Evolutionary conservation across 768 basidiomycete species (phyloP).

Genomic region (Pholiota molesta): DNA sequence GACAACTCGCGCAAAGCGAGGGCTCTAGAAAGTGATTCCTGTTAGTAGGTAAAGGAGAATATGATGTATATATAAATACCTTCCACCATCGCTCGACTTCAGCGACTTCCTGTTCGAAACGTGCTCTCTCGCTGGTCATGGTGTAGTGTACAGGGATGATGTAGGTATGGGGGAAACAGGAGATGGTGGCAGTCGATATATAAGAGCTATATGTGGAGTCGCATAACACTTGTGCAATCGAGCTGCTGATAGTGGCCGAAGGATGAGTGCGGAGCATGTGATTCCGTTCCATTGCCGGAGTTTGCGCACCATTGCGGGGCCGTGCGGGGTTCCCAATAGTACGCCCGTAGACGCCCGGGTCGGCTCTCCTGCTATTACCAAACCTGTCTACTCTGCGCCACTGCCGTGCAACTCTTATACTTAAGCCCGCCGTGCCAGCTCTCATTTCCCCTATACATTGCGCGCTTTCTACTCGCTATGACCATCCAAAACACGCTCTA

Average conservation of each 20-base stretch:
- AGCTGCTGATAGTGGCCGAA: slow-evolving; percentile 22
- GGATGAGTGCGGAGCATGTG: slow-evolving; percentile 43
- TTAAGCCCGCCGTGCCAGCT: slow-evolving; percentile 20
- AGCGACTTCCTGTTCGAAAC: slow-evolving; percentile 81
- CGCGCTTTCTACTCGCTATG: not conserved
- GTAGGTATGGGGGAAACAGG: slow-evolving; percentile 18
- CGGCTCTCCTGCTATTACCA: slow-evolving; percentile 30
- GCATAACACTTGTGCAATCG: slow-evolving; percentile 27
- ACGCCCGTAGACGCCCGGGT: slow-evolving; percentile 29
- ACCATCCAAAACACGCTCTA: slow-evolving; percentile 20
- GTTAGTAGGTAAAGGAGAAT: slow-evolving; percentile 11
- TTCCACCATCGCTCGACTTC: slow-evolving; percentile 93
- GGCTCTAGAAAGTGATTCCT: slow-evolving; percentile 50
- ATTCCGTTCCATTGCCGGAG: slow-evolving; percentile 37
- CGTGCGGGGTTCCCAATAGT: slow-evolving; percentile 16
- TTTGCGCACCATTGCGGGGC: slow-evolving; percentile 16
- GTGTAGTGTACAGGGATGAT: slow-evolving; percentile 18
- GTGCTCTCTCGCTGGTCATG: slow-evolving; percentile 69
- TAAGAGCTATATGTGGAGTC: slow-evolving; percentile 22
- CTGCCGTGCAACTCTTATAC: slow-evolving; percentile 13
- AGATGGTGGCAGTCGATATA: slow-evolving; percentile 27
- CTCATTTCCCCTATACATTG: not conserved
- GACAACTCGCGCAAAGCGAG: slow-evolving; percentile 84
- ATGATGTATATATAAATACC: slow-evolving; percentile 45
- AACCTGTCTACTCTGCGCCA: slow-evolving; percentile 2